phyloP scores from a whole-genome alignment of 768 basidiomycete species.

The Daedalea quercina region DNA sequence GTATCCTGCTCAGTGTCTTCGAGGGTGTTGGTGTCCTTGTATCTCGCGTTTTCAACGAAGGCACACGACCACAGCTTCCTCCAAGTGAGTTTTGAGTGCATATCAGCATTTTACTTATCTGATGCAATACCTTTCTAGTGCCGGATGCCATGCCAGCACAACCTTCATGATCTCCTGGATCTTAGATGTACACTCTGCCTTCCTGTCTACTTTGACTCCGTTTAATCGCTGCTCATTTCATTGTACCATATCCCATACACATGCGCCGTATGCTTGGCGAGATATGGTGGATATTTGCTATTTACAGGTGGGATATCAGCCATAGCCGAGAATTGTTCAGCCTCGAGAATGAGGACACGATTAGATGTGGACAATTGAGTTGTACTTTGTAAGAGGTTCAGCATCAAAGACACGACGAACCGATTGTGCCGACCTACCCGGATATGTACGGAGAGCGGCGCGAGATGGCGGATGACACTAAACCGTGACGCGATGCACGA shows the following conservation, averaged over 20 bases:
- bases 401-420: no score
- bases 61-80: conserved; percentile 72
- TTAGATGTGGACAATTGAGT: no score
- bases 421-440: no score
- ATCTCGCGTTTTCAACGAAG: conserved; percentile 82
- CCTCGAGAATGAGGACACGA: no score
- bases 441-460: no score
- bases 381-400: no score
- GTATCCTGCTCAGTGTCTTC: conserved; percentile 90
- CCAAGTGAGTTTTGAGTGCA: conserved; percentile 48
- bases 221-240: conserved; percentile 9
- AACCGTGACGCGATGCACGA: not conserved
- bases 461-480: not conserved
- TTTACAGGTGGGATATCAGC: no score
- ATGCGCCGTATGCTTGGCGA: no score
- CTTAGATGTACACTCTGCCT: conserved; percentile 40
- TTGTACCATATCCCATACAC: not conserved
- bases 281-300: no score
- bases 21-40: conserved; percentile 94
- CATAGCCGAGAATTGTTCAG: no score
- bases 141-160: conserved; percentile 52
- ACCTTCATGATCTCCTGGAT: conserved; percentile 32
- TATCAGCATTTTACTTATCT: not conserved
- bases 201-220: conserved; percentile 16
- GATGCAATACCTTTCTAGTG: conserved; percentile 26